A percentile compares a stretch with the other conserved stretches of the same genome.
These are phyloP conservation scores for Epichloe festucae DNA, from an alignment of 2,329 filamentous ascomycete species.

Conservation along the genomic window DNA sequence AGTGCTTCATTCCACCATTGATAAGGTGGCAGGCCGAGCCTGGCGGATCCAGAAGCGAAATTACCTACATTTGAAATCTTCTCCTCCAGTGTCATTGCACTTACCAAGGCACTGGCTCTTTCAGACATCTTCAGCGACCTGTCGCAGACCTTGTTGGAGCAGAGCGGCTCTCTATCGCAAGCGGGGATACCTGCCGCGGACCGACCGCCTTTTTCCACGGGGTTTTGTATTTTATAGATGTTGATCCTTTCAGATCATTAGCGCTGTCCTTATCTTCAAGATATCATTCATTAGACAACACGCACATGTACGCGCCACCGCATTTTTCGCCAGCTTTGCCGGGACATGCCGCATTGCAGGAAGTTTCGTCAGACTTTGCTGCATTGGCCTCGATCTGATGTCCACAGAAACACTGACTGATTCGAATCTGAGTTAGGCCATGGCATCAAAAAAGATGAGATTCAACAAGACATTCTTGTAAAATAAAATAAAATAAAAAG, in stretches of 20 bases:
- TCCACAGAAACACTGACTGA: background rate
- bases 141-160: constrained; percentile 31
- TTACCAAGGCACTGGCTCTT: constrained; percentile 18
- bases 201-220: background rate
- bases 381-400: background rate
- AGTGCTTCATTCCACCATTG: constrained; percentile 51
- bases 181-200: constrained; percentile 6
- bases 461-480: background rate
- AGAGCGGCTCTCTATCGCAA: constrained; percentile 15
- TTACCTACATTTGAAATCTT: constrained; percentile 4
- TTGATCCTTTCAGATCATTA: background rate
- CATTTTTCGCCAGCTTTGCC: background rate
- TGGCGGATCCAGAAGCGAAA: constrained; percentile 11
- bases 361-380: background rate
- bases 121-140: constrained; percentile 16
- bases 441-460: background rate
- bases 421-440: too few species aligned
- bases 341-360: background rate
- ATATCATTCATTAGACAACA: background rate
- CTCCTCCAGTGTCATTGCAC: constrained; percentile 2
- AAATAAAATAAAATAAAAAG: background rate
- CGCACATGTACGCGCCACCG: background rate
- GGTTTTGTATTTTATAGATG: background rate
- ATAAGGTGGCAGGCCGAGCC: constrained; percentile 45
- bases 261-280: too few species aligned